These are phyloP conservation scores for Colletotrichum eremochloae DNA, from an alignment of 2,329 filamentous ascomycete species.

Conservation along the genomic window DNA sequence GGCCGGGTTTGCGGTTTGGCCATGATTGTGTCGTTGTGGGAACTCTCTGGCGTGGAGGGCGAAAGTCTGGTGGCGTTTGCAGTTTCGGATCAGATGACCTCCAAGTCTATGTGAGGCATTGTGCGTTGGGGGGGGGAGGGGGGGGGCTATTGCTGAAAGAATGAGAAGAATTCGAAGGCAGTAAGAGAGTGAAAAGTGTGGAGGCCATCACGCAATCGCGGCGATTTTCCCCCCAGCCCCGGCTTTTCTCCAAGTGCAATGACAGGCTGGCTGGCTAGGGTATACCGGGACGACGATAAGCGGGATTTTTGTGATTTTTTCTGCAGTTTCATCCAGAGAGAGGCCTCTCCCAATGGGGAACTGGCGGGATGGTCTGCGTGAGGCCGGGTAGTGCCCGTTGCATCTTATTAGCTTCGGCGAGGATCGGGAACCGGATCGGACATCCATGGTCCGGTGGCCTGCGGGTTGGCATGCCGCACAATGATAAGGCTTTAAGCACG, in stretches of 20 bases:
- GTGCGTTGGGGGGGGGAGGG: slow-evolving; percentile 11
- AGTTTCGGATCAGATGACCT: slow-evolving; percentile 1
- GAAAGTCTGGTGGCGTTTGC: slow-evolving; percentile 1
- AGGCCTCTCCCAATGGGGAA: slow-evolving; percentile 12
- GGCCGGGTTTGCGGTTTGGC: slow-evolving; percentile 6
- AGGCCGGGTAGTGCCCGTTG: slow-evolving; percentile 25
- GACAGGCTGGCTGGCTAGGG: slow-evolving; percentile 9
- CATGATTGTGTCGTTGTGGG: slow-evolving; percentile 7
- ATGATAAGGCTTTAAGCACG: slow-evolving; percentile 7
- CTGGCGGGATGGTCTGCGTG: slow-evolving; percentile 1
- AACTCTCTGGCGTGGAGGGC: not conserved
- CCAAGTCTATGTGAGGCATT: not conserved
- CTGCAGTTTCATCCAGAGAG: slow-evolving; percentile 11
- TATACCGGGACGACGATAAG: slow-evolving; percentile 24
- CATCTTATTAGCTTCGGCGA: not conserved
- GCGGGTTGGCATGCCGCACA: not conserved
- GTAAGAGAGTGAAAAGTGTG: not conserved
- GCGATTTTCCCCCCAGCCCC: not conserved
- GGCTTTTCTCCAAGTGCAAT: slow-evolving; percentile 4
- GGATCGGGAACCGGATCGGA: slow-evolving; percentile 33
- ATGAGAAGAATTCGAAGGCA: slow-evolving; percentile 2
- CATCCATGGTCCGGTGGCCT: not conserved
- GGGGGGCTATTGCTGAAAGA: not conserved
- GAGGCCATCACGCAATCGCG: slow-evolving; percentile 22
- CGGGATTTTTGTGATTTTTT: slow-evolving; percentile 5